Base-by-base conservation (phyloP, 768 basidiomycete species). In the Punctularia strigosozonata region DNA sequence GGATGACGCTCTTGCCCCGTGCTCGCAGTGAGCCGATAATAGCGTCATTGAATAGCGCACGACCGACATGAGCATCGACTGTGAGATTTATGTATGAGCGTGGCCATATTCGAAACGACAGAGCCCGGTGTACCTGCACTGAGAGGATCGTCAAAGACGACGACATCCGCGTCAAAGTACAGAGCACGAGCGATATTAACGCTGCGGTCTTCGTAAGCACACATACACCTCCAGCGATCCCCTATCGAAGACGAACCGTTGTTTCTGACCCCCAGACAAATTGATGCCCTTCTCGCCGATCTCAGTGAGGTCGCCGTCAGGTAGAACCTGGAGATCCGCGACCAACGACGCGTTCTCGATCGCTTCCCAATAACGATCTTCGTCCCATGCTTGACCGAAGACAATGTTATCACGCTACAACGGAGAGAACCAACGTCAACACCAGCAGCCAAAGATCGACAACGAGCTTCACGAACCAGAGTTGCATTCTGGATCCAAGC, bases 31-130 rank as follows among this genome's bases (percentile, higher is more conserved):
- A 58, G 10, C 63, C 62, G 7, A 75, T 45, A 48, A 84, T 76
- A n/a, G 76, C 80, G 39, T 73, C 66, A 31, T 73, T 63, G 53
- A 86, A 83, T 2, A 86, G 63, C 6, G 73, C 63, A 48, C 74
- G 73, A 1, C 79, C 80, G 36, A 86, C 82, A 47, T 86, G 80
- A 1, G 80, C 79, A 49, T 84, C 81, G 37, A 84, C 77, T 75
- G 33, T 25, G 50, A 45, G 24, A 50, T 43, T 34, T 47, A 54
- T n/a, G 49, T 49, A 23, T 50, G 31, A 37, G 15, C 40, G 25
- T 7, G 38, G 24, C 8, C 1, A 1, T 22, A 23, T 21, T 24
- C 7, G 28, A 28, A 37, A 18, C 4, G 21, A 20, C 24, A 25
- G 15, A 32, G 28, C 10, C n/a, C 17, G 22, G 28, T 60, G 31